phyloP scores from a whole-genome alignment of 352 stramenopile species.

The Blastocystis sp. region DNA sequence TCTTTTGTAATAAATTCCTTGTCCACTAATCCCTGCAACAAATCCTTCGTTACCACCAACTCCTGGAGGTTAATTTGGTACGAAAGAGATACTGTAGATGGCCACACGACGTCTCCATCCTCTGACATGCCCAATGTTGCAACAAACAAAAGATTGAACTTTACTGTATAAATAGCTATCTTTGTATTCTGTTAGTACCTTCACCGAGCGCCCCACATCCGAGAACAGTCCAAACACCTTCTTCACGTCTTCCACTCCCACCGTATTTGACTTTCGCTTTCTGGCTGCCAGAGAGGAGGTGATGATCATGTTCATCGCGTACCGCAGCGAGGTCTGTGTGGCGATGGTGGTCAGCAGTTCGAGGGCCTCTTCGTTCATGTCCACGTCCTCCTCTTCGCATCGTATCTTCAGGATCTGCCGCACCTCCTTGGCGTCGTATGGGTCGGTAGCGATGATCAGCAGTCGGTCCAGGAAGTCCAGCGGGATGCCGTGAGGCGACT shows the following conservation, averaged over 20 bases:
- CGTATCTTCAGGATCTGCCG: constrained; percentile 77
- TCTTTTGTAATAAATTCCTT: constrained; percentile 10
- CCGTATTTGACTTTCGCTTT: constrained; percentile 50
- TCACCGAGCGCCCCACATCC: constrained; percentile 39
- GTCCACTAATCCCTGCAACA: neutral
- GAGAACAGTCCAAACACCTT: constrained; percentile 25
- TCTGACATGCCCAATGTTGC: neutral
- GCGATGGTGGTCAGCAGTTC: constrained; percentile 77
- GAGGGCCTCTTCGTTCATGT: constrained; percentile 51
- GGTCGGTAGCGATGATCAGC: constrained; percentile 94
- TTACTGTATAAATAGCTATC: constrained; percentile 57
- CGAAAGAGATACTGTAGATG: neutral
- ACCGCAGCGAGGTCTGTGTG: constrained; percentile 91
- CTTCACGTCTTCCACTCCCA: constrained; percentile 47
- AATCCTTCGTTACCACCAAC: constrained; percentile 20
- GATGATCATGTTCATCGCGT: constrained; percentile 99
- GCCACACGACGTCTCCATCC: neutral
- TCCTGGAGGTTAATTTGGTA: neutral
- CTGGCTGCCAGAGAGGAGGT: constrained; percentile 75
- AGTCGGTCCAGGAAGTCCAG: constrained; percentile 94
- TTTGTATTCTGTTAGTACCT: constrained; percentile 19
- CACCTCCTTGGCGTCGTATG: constrained; percentile 89
- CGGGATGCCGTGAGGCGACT: constrained; percentile 92
- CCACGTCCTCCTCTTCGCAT: constrained; percentile 56
- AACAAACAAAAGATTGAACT: constrained; percentile 53